Base-by-base conservation (phyloP, 495 filamentous ascomycete genomes). In the Chaetomium fimeti region DNA sequence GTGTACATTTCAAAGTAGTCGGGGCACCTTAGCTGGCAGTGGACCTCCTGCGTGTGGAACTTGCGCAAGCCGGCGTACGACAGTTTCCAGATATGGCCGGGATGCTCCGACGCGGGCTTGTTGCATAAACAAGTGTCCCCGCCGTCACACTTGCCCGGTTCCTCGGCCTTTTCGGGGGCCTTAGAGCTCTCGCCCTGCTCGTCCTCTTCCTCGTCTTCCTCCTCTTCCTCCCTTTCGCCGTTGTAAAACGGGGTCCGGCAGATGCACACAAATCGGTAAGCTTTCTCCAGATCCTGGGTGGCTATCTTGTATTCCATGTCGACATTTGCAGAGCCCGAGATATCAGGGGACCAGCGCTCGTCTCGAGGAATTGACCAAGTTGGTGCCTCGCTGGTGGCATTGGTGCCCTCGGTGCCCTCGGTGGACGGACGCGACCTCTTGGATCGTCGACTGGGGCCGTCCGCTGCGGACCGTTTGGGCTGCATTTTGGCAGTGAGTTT, bases 241-340 rank as follows among this genome's bases (percentile, higher is more conserved):
- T 62, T 56, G 7, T 27, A 20, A 20, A 69, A 68, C 5, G 68
- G 68, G 0, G 69, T 61, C n/a, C 66, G 55, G 64, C 78, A 82
- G 20, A 78, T 57, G 28, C 70, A 71, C 9, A 76, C 61, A 48
- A 62, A 79, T 0, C 60, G 43, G 61, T 78, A 78, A 0, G 71
- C 72, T 59, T 61, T 69, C 13, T 73, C 60, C 9, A 69, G 67
- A 45, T 75, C 58, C 51, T 64, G 64, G 45, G 61, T 70, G 4
- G 42, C 51, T 3, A 66, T 59, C 52, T 68, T 65, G 64, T 79
- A 80, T 16, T 67, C 56, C 0, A 36, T 28, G 29, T 79, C 74
- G 27, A 67, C 64, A 57, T 83, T 82, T 28, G 70, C 78, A 5
- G 79, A 82, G 45, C 40, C 72, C 1, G 78, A 81, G 3, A 79